These are phyloP conservation scores for Chrysophaeum taylorii DNA, from an alignment of 352 stramenopile species.

Conservation along the genomic window DNA sequence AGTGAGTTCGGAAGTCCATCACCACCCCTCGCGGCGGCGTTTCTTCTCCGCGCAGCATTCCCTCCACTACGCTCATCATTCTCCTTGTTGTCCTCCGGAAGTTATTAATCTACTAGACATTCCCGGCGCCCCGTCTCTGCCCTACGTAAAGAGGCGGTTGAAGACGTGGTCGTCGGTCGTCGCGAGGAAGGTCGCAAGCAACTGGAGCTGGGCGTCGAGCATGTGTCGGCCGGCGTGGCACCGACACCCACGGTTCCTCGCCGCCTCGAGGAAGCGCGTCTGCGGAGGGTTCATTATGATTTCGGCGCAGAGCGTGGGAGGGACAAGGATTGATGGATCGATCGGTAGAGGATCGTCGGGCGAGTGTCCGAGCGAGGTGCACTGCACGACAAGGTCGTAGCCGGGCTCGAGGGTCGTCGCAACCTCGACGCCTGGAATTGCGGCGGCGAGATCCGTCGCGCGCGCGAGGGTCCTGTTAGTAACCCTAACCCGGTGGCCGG, in stretches of 20 bases:
- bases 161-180: neutral
- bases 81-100: too few species aligned
- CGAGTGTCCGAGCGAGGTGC: neutral
- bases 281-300: neutral
- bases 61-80: too few species aligned
- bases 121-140: too few species aligned
- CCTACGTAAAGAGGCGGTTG: neutral
- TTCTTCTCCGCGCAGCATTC: too few species aligned
- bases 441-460: neutral
- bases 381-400: neutral
- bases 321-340: neutral
- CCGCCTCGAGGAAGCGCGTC: neutral
- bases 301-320: neutral
- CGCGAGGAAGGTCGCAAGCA: neutral
- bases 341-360: neutral
- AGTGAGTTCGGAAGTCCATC: too few species aligned
- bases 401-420: neutral
- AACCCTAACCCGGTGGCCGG: neutral
- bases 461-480: neutral
- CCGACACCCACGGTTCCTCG: neutral
- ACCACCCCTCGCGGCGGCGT: too few species aligned
- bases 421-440: neutral
- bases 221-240: neutral
- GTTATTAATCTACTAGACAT: too few species aligned
- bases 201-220: neutral